Evolutionary conservation across 805 yeast species (phyloP).

Genomic region (Saccharomycopsis sp.): DNA sequence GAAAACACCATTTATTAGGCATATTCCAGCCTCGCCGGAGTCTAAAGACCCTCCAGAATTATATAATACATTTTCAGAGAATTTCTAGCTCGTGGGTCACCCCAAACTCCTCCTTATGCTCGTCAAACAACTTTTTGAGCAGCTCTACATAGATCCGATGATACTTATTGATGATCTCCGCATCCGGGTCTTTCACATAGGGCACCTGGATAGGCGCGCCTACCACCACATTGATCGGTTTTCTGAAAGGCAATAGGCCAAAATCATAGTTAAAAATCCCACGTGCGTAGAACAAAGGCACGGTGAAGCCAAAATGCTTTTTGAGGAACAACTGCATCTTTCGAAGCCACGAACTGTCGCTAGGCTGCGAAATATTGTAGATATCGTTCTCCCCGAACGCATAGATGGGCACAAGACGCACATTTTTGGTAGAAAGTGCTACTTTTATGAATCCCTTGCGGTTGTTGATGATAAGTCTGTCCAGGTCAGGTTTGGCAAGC

Average conservation of each 20-base stretch:
- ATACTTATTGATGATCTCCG: constrained; percentile 54
- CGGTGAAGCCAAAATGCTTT: constrained; percentile 65
- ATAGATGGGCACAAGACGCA: constrained; percentile 76
- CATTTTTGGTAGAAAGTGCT: constrained; percentile 75
- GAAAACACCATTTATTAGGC: neutral
- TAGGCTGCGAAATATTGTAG: constrained; percentile 44
- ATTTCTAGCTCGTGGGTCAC: neutral
- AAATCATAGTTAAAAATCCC: constrained; percentile 90
- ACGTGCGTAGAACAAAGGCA: constrained; percentile 87
- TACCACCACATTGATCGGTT: constrained; percentile 68
- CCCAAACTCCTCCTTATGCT: constrained; percentile 48
- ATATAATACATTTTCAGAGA: neutral
- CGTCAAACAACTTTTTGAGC: constrained; percentile 55
- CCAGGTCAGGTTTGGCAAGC: constrained; percentile 53
- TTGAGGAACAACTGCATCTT: constrained; percentile 69
- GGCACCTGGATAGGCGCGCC: constrained; percentile 65
- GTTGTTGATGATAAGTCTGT: constrained; percentile 63
- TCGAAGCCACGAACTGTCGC: constrained; percentile 40
- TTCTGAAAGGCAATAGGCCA: constrained; percentile 82
- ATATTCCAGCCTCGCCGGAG: neutral
- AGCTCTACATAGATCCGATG: constrained; percentile 66
- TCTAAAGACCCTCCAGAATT: neutral
- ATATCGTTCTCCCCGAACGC: constrained; percentile 84
- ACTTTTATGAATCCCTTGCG: constrained; percentile 85
- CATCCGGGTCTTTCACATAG: constrained; percentile 34